Evolutionary conservation across 768 basidiomycete species (phyloP), one percentile per base, ranked within the genome.

Genomic region (Trametes meyenii): DNA sequence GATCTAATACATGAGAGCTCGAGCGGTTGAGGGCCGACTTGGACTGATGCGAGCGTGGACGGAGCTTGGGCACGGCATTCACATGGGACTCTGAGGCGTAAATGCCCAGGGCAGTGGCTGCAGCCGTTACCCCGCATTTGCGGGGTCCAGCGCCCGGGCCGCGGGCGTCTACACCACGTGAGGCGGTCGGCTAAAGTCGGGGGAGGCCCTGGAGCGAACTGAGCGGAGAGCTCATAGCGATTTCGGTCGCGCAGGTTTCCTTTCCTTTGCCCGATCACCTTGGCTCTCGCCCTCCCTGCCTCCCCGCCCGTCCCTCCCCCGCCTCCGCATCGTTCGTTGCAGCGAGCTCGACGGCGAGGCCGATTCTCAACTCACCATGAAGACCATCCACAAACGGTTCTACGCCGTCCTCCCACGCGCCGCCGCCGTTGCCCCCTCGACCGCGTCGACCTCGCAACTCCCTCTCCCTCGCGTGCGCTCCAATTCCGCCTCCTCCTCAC

Each of bases 341-440:
- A 23, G 13, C 58, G 46, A 35, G 14, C 43, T 36, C n/a, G 35
- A 3, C 36, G 21, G 11, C 52, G 42, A 29, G 19, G 39, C 26
- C 57, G 24, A 24, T 24, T 39, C 23, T 4, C 14, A n/a, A n/a
- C 39, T 29, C 8, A 42, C 51, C 42, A 67, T 67, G 67, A 67
- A 67, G 62, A 19, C 64, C 39, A 65, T 67, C n/a, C 67, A 65
- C 75, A 85, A 83, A 67, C 79, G 82, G n/a, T 71, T 85, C 44
- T 81, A 77, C 65, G 77, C 75, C 19, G 80, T 76, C 46, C 66
- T 79, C 54, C 77, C 76, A 42, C 79, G 79, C 50, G 71, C 73
- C 10, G 64, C 72, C 60, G 35, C 66, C 64, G 8, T 54, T 70
- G 14, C 69, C 14, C 40, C 66, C 58, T 64, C 70, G 21, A 50